Base-by-base conservation (phyloP, 179 eudicot species). In the Spinacia oleracea region DNA sequence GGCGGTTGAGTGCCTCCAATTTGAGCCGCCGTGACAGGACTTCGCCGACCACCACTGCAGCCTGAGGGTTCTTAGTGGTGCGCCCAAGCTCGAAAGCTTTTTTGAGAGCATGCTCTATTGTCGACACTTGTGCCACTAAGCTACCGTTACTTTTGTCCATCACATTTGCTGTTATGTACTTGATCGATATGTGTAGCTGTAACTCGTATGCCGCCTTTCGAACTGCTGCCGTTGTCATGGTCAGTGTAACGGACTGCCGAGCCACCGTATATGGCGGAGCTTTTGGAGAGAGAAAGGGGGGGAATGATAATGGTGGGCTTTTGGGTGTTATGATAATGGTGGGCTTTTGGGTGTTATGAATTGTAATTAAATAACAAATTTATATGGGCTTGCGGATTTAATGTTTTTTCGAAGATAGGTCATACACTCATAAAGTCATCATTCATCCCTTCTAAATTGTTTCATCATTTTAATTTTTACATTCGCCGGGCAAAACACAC, bases 131-230 rank as follows among this genome's bases (percentile, higher is more conserved):
- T 15, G 84, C 83, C 3, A 83, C 83, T 32, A 83, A 43, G 21
- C 73, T 32, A 9, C 84, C 86, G 62, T 72, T 81, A 25, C 62
- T 81, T 16, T 81, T 29, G 45, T 86, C 88, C 8, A 86, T 42
- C 4, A 86, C 74, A 69, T 83, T 83, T 8, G 86, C 88, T 25
- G 86, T 83, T 64, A 86, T 81, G 86, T 72, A 83, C 56, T 86
- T 83, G 46, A 69, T 32, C 0, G 88, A 86, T 73, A 86, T 76
- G 67, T 78, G 81, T 3, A 86, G 56, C 45, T 81, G 74, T 66
- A 86, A 65, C 71, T 76, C 84, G 38, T 75, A 86, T 9, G 23
- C 58, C 67, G 82, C 70, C 66, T 75, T 81, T 45, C 56, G 60
- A 69, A 64, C 77, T 3, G 48, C 38, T 65, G 42, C 53, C 51